Base-by-base conservation (phyloP, 192 early-diverging fungal species). In the Spizellomyces sp. region DNA sequence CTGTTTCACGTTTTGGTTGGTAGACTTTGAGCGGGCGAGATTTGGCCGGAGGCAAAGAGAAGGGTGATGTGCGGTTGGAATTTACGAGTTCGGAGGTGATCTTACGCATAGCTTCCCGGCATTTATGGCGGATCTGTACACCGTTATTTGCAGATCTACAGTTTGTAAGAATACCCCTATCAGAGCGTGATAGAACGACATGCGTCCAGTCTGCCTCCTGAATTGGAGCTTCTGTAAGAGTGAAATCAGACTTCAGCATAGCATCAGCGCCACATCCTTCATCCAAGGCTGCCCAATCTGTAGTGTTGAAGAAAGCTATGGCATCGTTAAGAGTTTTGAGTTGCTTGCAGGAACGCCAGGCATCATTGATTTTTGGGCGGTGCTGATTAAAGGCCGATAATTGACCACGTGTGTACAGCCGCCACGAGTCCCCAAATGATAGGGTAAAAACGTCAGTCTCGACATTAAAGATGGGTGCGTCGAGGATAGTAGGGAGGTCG, bases 381-480 rank as follows among this genome's bases (percentile, higher is more conserved):
- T 19, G 61, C 10, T 71, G 70, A 48, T 64, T 63, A 47, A 62
- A 64, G 1, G 52, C 70, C 14, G 70, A 63, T 14, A 64, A 56
- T 41, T 71, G 70, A 14, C 70, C 70, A 44, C 62, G 70, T 8
- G 70, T 71, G 48, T 71, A 71, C 15, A 71, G 6, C 15, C 70
- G 70, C 7, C 46, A 45, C n/a, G 41, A 15, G 60, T 71, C 70
- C n/a, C 45, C 43, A 19, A n/a, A 21, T 14, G 15, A 21, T 19
- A 71, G 14, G 47, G 70, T 71, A 41, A 41, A 63, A 42, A 71
- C 45, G 55, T 71, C 70, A 17, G 61, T 27, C 41, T 71, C 22
- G 10, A 7, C 46, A 41, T 45, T 10, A 8, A 48, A 47, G 8
- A 70, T 9, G 12, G 61, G 70, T 14, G 52, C 46, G 42, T 71